Evolutionary conservation across 1,284 basidiomycete species (phyloP).

Genomic region (Ganoderma lucidum): DNA sequence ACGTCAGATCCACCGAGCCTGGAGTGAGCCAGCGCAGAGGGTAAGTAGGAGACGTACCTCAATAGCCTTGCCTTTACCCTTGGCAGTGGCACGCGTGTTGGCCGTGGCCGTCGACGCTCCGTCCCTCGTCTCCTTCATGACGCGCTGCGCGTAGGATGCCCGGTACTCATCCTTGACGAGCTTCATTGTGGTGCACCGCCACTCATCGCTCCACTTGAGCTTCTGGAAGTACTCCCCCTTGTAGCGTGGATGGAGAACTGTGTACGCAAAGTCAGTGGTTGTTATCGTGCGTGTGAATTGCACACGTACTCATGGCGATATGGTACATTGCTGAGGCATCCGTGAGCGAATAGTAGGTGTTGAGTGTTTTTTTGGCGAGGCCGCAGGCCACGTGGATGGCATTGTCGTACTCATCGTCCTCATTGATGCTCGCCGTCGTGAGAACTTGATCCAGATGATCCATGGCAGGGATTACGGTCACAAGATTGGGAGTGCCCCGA

Average conservation of each 20-base stretch:
- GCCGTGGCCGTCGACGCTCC: too few relatives aligned
- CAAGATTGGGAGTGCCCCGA: not conserved
- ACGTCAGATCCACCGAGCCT: too few relatives aligned
- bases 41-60: too few relatives aligned
- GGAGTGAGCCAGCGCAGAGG: too few relatives aligned
- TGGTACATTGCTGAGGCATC: constrained; percentile 27
- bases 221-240: not conserved
- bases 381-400: constrained; percentile 33
- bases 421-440: constrained; percentile 29
- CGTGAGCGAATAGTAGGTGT: constrained; percentile 40
- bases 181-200: not conserved
- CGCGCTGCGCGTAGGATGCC: not conserved
- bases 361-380: constrained; percentile 40
- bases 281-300: not conserved
- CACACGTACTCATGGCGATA: not conserved
- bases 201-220: not conserved
- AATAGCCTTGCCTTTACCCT: too few relatives aligned
- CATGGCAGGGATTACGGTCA: not conserved
- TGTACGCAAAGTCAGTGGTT: not conserved
- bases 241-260: not conserved
- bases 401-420: not conserved
- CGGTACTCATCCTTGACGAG: not conserved
- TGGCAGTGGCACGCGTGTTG: too few relatives aligned
- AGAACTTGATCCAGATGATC: not conserved
- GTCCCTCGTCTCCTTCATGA: not conserved